Conservation (phyloP, 495 filamentous ascomycete species). For the Podospora appendiculata region DNA sequence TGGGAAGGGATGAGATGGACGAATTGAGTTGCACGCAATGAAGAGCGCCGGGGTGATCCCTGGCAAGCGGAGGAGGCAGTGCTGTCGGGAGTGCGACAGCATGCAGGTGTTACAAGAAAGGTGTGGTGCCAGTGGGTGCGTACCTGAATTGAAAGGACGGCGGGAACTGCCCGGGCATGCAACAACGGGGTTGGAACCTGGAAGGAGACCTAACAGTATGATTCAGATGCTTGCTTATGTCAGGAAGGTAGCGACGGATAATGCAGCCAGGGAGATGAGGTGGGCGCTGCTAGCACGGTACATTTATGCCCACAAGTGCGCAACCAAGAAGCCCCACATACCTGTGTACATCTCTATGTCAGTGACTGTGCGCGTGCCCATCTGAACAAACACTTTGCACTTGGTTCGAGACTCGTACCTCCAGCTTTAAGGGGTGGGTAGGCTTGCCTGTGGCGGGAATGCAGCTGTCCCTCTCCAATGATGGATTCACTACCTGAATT, state of each 20-base stretch:
- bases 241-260: constrained; percentile 9
- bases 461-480: too few species aligned
- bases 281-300: not conserved
- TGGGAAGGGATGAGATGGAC: not conserved
- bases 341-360: not conserved
- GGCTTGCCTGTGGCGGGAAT: too few species aligned
- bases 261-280: constrained; percentile 14
- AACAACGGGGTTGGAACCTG: not conserved
- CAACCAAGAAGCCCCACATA: not conserved
- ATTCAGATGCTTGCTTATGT: not conserved
- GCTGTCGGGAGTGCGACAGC: not conserved
- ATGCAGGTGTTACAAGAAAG: too few species aligned
- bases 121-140: too few species aligned
- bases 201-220: too few species aligned
- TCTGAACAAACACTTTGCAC: too few species aligned
- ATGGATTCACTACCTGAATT: too few species aligned
- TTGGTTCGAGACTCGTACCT: too few species aligned
- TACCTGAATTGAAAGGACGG: too few species aligned
- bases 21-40: not conserved
- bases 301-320: not conserved
- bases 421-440: too few species aligned
- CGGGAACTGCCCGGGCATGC: not conserved
- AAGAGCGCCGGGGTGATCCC: not conserved
- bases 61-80: not conserved
- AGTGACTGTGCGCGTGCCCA: not conserved